A percentile compares a stretch with the other conserved stretches of the same genome.
Evolutionary conservation across 257 asterid species (phyloP).

Genomic region (Nicotiana otophora): DNA sequence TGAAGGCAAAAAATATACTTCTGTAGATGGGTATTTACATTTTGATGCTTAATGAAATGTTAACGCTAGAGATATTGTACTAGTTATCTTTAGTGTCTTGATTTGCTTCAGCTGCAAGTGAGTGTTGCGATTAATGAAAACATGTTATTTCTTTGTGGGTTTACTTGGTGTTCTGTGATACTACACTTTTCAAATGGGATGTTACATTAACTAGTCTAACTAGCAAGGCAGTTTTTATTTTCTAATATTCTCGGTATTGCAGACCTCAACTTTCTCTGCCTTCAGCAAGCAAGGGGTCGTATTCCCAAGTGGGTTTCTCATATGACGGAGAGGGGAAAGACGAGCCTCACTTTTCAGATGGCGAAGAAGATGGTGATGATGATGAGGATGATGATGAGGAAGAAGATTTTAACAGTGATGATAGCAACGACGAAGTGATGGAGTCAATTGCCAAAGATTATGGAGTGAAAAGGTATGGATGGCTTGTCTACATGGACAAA

Average conservation of each 20-base stretch:
- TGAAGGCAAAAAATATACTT: not conserved
- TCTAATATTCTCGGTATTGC: constrained; percentile 3
- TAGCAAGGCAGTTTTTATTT: not conserved
- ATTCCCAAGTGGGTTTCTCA: constrained; percentile 97
- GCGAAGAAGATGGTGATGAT: constrained; percentile 76
- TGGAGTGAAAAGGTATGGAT: constrained; percentile 95
- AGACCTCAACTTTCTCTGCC: constrained; percentile 66
- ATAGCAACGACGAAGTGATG: constrained; percentile 88
- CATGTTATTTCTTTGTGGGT: not conserved
- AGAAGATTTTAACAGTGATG: constrained; percentile 86
- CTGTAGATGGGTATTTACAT: not conserved
- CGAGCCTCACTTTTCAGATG: constrained; percentile 59
- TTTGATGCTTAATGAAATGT: not conserved
- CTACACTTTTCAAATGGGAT: not conserved
- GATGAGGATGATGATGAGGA: constrained; percentile 78
- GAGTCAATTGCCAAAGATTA: constrained; percentile 92
- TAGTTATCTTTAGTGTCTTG: not conserved
- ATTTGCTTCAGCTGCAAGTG: not conserved
- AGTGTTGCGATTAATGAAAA: not conserved
- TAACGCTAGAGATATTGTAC: not conserved
- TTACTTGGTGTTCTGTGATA: constrained; percentile 2
- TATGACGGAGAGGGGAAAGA: constrained; percentile 80
- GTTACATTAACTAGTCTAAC: not conserved
- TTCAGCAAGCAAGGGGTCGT: constrained; percentile 69
- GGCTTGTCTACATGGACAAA: constrained; percentile 98